Conservation (phyloP, 305 asterid species). For the Fraxinus velutina region DNA sequence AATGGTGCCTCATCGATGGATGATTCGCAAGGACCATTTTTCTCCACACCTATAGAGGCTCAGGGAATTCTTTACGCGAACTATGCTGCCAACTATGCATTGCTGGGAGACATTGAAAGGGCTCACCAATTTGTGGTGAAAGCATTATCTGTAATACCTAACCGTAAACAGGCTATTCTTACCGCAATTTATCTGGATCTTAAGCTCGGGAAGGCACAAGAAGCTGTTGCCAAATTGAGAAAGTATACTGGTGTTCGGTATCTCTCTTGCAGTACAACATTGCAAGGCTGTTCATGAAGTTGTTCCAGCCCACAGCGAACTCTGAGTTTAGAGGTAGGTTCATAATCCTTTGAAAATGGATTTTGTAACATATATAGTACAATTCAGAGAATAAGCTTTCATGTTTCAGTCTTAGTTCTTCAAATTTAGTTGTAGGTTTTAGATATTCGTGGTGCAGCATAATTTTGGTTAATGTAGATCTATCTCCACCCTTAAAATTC, state of each 20-base stretch:
- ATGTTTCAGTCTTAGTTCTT: conserved; percentile 14
- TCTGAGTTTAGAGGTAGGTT: conserved; percentile 54
- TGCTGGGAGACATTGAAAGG: conserved; percentile 61
- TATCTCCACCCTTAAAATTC: conserved; percentile 26
- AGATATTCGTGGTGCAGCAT: conserved; percentile 41
- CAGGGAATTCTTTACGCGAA: conserved; percentile 63
- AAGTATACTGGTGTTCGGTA: conserved; percentile 47
- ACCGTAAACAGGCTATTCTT: conserved; percentile 50
- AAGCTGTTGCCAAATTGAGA: conserved; percentile 64
- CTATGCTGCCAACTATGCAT: conserved; percentile 58
- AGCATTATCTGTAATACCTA: conserved; percentile 53
- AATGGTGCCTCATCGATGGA: conserved; percentile 32
- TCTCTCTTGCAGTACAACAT: conserved; percentile 30
- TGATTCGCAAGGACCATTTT: conserved; percentile 38
- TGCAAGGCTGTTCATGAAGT: conserved; percentile 41
- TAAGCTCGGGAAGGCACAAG: conserved; percentile 55
- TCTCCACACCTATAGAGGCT: conserved; percentile 79
- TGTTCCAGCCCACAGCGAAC: conserved; percentile 32
- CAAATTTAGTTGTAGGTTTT: conserved; percentile 29
- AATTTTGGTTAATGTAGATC: conserved; percentile 28
- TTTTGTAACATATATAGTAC: conserved; percentile 78
- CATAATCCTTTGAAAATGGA: conserved; percentile 53
- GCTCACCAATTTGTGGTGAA: conserved; percentile 46
- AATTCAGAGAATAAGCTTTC: conserved; percentile 56
- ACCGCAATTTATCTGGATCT: conserved; percentile 78